Evolutionary conservation across 106 monocot species (phyloP).

Genomic region (Dendrobium officinale): DNA sequence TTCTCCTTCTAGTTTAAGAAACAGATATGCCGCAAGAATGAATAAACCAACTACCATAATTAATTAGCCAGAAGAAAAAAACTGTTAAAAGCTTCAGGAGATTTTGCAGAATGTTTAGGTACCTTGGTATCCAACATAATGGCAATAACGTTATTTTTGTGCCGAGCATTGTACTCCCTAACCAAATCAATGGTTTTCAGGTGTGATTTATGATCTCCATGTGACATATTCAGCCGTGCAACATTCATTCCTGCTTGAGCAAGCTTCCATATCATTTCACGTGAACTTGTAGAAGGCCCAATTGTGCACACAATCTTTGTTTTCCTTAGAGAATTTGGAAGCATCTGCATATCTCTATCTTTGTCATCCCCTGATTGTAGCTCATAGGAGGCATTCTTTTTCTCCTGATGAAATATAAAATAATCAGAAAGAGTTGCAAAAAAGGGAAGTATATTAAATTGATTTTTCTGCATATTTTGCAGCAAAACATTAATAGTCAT

Average conservation of each 20-base stretch:
- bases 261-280: slow-evolving; percentile 68
- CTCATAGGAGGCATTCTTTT: slow-evolving; percentile 1
- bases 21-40: neutral
- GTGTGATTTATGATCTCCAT: slow-evolving; percentile 58
- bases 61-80: neutral
- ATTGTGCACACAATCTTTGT: slow-evolving; percentile 73
- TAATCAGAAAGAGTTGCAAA: neutral
- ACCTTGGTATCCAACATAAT: slow-evolving; percentile 29
- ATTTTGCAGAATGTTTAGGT: neutral
- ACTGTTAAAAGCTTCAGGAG: too few species aligned
- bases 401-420: neutral
- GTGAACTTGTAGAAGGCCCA: slow-evolving; percentile 26
- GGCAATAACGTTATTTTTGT: slow-evolving; percentile 12
- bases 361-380: slow-evolving; percentile 1
- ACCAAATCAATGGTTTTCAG: slow-evolving; percentile 58
- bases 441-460: neutral
- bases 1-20: neutral
- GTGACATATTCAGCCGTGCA: slow-evolving; percentile 70
- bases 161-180: slow-evolving; percentile 53
- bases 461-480: neutral
- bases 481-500: neutral
- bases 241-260: slow-evolving; percentile 72
- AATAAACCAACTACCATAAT: neutral
- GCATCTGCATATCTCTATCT: neutral
- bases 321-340: slow-evolving; percentile 27